Conservation (phyloP, 2,329 filamentous ascomycete species). For the Fusarium longipes region DNA sequence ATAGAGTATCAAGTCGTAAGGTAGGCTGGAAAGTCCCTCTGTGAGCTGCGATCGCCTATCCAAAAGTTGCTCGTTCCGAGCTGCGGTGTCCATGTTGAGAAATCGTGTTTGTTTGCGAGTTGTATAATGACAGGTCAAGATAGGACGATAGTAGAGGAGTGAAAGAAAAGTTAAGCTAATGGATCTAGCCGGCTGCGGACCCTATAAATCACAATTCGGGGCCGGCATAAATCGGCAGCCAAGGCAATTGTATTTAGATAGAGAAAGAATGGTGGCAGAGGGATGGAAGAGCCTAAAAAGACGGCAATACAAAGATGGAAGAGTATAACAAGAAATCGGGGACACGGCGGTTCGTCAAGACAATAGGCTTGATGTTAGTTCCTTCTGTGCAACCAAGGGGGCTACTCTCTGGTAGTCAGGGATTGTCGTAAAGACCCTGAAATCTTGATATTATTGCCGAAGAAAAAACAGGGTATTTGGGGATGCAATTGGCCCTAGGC, state of each 20-base stretch:
- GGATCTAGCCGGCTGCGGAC: conserved; percentile 20
- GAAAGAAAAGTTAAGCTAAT: conserved; percentile 24
- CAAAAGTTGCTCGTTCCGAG: conserved; percentile 60
- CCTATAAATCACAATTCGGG: conserved; percentile 20
- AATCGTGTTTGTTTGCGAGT: not conserved
- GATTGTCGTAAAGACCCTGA: conserved; percentile 24
- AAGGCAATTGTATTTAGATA: conserved; percentile 1
- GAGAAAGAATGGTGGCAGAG: not conserved
- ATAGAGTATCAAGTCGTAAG: conserved; percentile 73
- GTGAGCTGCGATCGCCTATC: conserved; percentile 68
- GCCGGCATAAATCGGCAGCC: conserved; percentile 15
- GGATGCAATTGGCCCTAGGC: not conserved
- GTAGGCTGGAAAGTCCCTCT: conserved; percentile 60
- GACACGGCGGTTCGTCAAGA: not conserved
- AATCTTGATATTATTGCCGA: conserved; percentile 18
- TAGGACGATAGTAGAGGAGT: conserved; percentile 3
- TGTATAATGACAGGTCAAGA: not conserved
- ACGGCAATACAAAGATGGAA: conserved; percentile 5
- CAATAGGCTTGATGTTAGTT: conserved; percentile 14
- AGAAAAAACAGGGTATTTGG: conserved; percentile 7
- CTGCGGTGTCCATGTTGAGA: conserved; percentile 49
- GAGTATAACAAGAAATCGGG: not conserved
- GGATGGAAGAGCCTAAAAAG: conserved; percentile 9
- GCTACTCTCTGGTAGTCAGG: conserved; percentile 19
- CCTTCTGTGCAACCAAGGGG: conserved; percentile 15